Percentiles rank a stretch among this genome's conserved stretches.
These are phyloP conservation scores for Odontarrhena argentea DNA, from an alignment of 345 rosid genomes.

Conservation along the genomic window DNA sequence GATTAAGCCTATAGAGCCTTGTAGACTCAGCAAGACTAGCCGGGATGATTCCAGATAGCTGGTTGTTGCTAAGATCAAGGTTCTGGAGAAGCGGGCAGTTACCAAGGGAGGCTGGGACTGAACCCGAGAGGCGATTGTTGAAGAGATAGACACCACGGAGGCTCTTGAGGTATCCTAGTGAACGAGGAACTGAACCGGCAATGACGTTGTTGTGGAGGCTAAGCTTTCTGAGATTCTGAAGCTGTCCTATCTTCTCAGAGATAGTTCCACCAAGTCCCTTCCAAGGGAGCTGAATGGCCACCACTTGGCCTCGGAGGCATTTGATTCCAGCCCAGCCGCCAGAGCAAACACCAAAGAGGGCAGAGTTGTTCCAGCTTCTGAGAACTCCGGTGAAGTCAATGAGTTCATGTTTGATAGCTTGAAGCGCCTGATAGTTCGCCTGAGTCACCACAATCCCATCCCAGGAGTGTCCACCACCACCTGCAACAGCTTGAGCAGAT, in stretches of 20 bases:
- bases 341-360: slow-evolving; percentile 63
- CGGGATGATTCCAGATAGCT: slow-evolving; percentile 63
- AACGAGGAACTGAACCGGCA: slow-evolving; percentile 66
- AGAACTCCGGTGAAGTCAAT: slow-evolving; percentile 66
- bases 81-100: slow-evolving; percentile 65
- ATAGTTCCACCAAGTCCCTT: slow-evolving; percentile 75
- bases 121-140: slow-evolving; percentile 86
- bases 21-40: slow-evolving; percentile 68
- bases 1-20: slow-evolving; percentile 62
- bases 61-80: slow-evolving; percentile 74
- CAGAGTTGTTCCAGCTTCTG: slow-evolving; percentile 72
- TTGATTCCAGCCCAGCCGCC: slow-evolving; percentile 92
- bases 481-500: slow-evolving; percentile 48
- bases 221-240: slow-evolving; percentile 65
- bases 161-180: slow-evolving; percentile 72
- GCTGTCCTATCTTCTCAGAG: slow-evolving; percentile 86
- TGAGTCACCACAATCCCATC: slow-evolving; percentile 73
- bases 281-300: slow-evolving; percentile 93
- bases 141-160: slow-evolving; percentile 86
- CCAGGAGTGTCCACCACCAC: slow-evolving; percentile 51
- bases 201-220: slow-evolving; percentile 82
- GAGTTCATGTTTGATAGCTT: slow-evolving; percentile 68
- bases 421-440: slow-evolving; percentile 68
- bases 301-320: slow-evolving; percentile 81
- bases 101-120: slow-evolving; percentile 75